These are phyloP conservation scores for Torrubiella hemipterigena DNA, from an alignment of 2,329 filamentous ascomycete species.

Conservation along the genomic window DNA sequence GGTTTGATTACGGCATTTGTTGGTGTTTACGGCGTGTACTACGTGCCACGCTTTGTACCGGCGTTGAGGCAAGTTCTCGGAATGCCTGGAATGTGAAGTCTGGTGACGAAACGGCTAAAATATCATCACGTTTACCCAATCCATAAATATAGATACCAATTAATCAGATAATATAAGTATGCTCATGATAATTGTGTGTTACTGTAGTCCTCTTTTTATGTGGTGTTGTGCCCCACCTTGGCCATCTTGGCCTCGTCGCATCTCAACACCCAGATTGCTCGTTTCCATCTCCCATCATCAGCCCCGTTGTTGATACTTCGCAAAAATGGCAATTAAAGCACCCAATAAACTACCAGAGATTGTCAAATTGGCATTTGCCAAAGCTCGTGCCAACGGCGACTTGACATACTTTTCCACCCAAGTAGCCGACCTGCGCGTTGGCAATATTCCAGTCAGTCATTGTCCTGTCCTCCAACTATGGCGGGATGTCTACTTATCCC, in stretches of 20 bases:
- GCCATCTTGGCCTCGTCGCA: background rate
- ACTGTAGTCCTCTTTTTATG: too few species aligned
- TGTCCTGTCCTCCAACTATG: too few species aligned
- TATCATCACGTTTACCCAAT: background rate
- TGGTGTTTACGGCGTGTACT: slow-evolving; percentile 37
- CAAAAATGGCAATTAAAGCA: slow-evolving; percentile 23
- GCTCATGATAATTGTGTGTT: too few species aligned
- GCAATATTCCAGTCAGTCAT: slow-evolving; percentile 29
- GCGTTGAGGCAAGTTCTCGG: slow-evolving; percentile 32
- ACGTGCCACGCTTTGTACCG: slow-evolving; percentile 39
- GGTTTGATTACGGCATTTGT: slow-evolving; percentile 36
- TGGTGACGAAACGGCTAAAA: background rate
- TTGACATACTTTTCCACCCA: slow-evolving; percentile 43
- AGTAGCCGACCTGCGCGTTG: slow-evolving; percentile 32
- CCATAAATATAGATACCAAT: background rate
- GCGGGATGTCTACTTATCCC: too few species aligned
- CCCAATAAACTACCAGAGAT: slow-evolving; percentile 38
- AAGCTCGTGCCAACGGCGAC: slow-evolving; percentile 34
- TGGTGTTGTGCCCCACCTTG: background rate
- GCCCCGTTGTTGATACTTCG: too few species aligned
- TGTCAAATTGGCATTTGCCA: slow-evolving; percentile 35
- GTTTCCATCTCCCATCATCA: too few species aligned
- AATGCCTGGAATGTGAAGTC: slow-evolving; percentile 34
- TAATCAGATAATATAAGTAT: background rate
- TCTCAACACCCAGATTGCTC: slow-evolving; percentile 10